phyloP scores from a whole-genome alignment of 192 early-diverging fungal species.

The Podila horticola region DNA sequence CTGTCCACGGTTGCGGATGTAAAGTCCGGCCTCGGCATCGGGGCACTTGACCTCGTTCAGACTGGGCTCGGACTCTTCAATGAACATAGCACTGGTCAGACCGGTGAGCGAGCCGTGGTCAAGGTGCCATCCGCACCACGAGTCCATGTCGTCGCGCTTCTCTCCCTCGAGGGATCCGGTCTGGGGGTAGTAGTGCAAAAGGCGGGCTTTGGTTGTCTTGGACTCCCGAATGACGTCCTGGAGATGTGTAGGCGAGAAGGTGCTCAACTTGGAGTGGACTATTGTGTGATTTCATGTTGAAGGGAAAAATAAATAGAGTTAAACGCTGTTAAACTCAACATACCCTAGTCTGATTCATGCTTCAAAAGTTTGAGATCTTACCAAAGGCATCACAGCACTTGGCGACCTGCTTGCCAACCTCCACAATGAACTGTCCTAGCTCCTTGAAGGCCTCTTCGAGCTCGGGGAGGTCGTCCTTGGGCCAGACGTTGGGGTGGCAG shows the following conservation, averaged over 20 bases:
- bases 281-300: not conserved
- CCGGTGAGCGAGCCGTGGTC: slow-evolving; percentile 73
- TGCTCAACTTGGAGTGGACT: slow-evolving; percentile 51
- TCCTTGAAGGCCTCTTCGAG: slow-evolving; percentile 64
- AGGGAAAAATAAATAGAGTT: not conserved
- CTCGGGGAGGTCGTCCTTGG: slow-evolving; percentile 61
- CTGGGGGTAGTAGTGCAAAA: slow-evolving; percentile 75
- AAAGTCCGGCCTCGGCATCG: slow-evolving; percentile 63
- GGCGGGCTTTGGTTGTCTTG: slow-evolving; percentile 67
- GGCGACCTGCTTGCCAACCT: slow-evolving; percentile 66
- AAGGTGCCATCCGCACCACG: slow-evolving; percentile 78
- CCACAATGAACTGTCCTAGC: slow-evolving; percentile 65
- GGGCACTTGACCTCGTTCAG: slow-evolving; percentile 48
- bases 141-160: slow-evolving; percentile 57
- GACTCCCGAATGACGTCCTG: slow-evolving; percentile 62
- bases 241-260: slow-evolving; percentile 57
- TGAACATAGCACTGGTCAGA: slow-evolving; percentile 71
- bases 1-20: slow-evolving; percentile 63
- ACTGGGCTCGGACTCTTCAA: slow-evolving; percentile 57
- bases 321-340: too few relatives aligned
- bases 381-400: slow-evolving; percentile 65
- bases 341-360: too few relatives aligned
- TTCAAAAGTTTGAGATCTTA: not conserved
- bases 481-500: slow-evolving; percentile 70
- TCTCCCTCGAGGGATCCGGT: slow-evolving; percentile 22